phyloP scores from a whole-genome alignment of 2,329 filamentous ascomycete genomes.

The Parafenestella ontariensis region DNA sequence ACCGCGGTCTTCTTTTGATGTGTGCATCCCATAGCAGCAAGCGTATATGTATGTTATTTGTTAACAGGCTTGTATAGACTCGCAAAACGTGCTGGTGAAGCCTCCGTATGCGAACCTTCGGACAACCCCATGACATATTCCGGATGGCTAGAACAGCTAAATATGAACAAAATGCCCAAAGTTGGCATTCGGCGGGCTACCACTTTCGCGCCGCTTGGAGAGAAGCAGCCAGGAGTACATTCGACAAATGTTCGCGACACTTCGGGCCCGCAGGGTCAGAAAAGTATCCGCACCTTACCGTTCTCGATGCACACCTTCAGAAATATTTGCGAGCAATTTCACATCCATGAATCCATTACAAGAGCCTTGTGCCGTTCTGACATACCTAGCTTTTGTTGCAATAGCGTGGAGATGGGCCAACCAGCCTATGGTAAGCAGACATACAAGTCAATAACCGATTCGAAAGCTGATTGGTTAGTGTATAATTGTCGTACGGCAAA shows the following conservation, averaged over 20 bases:
- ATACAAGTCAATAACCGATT: too few species aligned
- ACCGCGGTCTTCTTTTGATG: constrained; percentile 16
- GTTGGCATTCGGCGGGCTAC: constrained; percentile 1
- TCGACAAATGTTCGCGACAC: not conserved
- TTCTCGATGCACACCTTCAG: constrained; percentile 17
- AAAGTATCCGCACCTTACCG: constrained; percentile 11
- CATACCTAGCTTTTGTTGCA: constrained; percentile 15
- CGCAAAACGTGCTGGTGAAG: constrained; percentile 13
- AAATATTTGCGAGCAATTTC: constrained; percentile 9
- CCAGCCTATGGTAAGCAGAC: constrained; percentile 12
- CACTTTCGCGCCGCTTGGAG: constrained; percentile 11
- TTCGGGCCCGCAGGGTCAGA: not conserved
- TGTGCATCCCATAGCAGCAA: not conserved
- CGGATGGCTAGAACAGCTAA: constrained; percentile 5
- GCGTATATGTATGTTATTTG: not conserved
- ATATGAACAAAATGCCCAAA: not conserved
- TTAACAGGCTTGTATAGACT: constrained; percentile 3
- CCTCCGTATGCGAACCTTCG: not conserved
- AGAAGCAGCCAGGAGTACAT: not conserved
- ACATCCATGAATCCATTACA: constrained; percentile 19
- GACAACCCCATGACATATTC: not conserved
- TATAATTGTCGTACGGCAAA: constrained; percentile 27
- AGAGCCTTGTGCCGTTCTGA: constrained; percentile 19
- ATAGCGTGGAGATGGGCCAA: constrained; percentile 13
- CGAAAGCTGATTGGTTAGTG: constrained; percentile 10